A percentile compares a stretch with the other conserved stretches of the same genome.
Evolutionary conservation across 2,329 filamentous ascomycete species (phyloP).

Genomic region (Nannizziopsis barbatae): DNA sequence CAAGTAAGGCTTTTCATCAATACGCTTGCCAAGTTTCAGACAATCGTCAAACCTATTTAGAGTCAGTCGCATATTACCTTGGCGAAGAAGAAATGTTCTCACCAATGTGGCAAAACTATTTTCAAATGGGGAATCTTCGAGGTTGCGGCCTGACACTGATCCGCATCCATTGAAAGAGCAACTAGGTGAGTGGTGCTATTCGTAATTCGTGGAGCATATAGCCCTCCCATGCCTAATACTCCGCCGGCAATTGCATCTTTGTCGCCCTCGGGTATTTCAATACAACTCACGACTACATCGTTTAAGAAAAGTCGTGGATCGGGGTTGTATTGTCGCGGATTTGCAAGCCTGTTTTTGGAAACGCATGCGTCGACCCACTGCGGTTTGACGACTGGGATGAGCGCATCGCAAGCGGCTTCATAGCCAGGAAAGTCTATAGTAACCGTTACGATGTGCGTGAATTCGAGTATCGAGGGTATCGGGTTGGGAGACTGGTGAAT

Average conservation of each 20-base stretch:
- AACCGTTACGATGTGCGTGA: constrained; percentile 58
- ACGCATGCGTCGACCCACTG: constrained; percentile 68
- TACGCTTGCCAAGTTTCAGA: constrained; percentile 79
- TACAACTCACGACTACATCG: constrained; percentile 69
- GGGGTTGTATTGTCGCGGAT: constrained; percentile 74
- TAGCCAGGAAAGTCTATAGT: constrained; percentile 91
- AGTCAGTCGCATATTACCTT: neutral
- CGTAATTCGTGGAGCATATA: constrained; percentile 60
- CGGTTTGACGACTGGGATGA: constrained; percentile 75
- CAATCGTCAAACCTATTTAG: constrained; percentile 81
- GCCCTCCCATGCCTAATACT: constrained; percentile 77
- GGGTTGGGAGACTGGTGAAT: constrained; percentile 30
- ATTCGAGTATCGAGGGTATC: constrained; percentile 33
- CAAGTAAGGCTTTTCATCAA: constrained; percentile 75
- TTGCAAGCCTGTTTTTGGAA: constrained; percentile 56
- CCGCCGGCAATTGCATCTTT: constrained; percentile 87
- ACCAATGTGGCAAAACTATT: constrained; percentile 90
- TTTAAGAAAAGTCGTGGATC: constrained; percentile 86
- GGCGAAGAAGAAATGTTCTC: constrained; percentile 15
- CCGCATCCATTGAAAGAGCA: constrained; percentile 62
- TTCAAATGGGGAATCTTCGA: constrained; percentile 49
- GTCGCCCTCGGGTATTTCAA: constrained; percentile 72
- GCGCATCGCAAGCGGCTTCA: constrained; percentile 56
- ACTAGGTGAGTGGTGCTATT: constrained; percentile 80
- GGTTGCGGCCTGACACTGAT: constrained; percentile 50